phyloP scores from a whole-genome alignment of 2,329 filamentous ascomycete species.

The Fusarium pseudoanthophilum region DNA sequence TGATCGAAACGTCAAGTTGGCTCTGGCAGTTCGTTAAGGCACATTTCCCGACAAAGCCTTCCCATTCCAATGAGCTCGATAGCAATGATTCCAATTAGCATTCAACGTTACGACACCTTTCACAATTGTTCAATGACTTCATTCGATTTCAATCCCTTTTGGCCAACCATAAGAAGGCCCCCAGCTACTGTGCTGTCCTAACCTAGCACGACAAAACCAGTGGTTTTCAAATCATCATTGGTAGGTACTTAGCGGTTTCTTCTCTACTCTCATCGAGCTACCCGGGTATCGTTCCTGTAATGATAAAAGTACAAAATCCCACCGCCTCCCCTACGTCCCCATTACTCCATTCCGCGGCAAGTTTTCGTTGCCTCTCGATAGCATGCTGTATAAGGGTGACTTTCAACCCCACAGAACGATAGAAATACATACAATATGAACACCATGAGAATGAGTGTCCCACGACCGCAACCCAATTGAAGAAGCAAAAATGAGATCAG shows the following conservation, averaged over 20 bases:
- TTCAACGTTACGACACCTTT: background rate
- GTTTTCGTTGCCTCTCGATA: slow-evolving; percentile 14
- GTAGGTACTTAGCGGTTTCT: slow-evolving; percentile 35
- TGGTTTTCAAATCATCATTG: slow-evolving; percentile 10
- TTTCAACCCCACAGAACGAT: slow-evolving; percentile 20
- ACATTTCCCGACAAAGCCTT: background rate
- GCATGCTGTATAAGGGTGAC: slow-evolving; percentile 13
- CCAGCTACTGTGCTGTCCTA: background rate
- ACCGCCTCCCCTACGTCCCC: slow-evolving; percentile 10
- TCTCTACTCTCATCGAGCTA: slow-evolving; percentile 28
- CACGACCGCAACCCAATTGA: background rate
- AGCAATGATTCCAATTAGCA: background rate
- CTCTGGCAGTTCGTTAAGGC: background rate
- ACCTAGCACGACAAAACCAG: background rate
- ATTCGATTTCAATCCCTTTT: slow-evolving; percentile 11
- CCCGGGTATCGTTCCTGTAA: slow-evolving; percentile 46
- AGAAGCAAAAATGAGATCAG: slow-evolving; percentile 6
- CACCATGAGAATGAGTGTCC: slow-evolving; percentile 5
- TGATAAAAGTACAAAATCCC: slow-evolving; percentile 43
- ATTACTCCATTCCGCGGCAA: slow-evolving; percentile 4
- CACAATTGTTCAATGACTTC: background rate
- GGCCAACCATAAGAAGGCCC: background rate
- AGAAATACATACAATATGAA: slow-evolving; percentile 36
- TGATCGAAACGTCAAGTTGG: slow-evolving; percentile 2
- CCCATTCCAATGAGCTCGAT: slow-evolving; percentile 3